Percentiles rank a stretch among this genome's conserved stretches.
Evolutionary conservation across 1,284 basidiomycete species (phyloP).

Genomic region (Ustilago vetiveriae): DNA sequence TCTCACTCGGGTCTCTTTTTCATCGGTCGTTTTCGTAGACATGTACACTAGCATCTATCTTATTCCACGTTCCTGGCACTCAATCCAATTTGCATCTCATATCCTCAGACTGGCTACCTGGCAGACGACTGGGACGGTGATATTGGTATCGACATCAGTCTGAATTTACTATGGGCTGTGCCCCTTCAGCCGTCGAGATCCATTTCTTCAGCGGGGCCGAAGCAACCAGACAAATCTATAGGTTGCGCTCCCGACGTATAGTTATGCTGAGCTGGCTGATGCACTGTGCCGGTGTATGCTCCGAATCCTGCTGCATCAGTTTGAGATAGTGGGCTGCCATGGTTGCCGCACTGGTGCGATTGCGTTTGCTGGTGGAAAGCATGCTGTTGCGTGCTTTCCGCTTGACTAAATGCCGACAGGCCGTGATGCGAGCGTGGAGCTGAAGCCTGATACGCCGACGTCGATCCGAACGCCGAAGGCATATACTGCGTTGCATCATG

Average conservation of each 20-base stretch:
- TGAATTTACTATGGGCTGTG: too few species aligned
- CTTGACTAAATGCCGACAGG: not conserved
- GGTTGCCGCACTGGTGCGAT: constrained; percentile 17
- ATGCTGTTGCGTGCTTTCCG: constrained; percentile 4
- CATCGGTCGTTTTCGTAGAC: not conserved
- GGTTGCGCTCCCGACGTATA: constrained; percentile 25
- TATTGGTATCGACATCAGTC: too few species aligned
- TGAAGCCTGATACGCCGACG: not conserved
- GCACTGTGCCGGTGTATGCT: not conserved
- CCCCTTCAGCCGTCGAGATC: constrained; percentile 35
- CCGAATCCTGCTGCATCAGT: not conserved
- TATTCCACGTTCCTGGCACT: not conserved
- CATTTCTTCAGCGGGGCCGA: constrained; percentile 41
- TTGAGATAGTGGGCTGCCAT: constrained; percentile 9
- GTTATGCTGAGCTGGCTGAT: not conserved
- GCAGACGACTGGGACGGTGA: too few species aligned
- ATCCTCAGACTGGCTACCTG: too few species aligned
- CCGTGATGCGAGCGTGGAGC: constrained; percentile 9
- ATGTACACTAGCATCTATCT: constrained; percentile 41
- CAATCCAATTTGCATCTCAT: constrained; percentile 8
- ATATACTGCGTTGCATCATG: not conserved
- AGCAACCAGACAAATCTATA: constrained; percentile 24
- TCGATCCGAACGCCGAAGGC: not conserved
- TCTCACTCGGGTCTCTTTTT: constrained; percentile 1
- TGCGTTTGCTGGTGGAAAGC: constrained; percentile 1